Evolutionary conservation across 768 basidiomycete genomes (phyloP).

Genomic region (Kwoniella mangroviensis): DNA sequence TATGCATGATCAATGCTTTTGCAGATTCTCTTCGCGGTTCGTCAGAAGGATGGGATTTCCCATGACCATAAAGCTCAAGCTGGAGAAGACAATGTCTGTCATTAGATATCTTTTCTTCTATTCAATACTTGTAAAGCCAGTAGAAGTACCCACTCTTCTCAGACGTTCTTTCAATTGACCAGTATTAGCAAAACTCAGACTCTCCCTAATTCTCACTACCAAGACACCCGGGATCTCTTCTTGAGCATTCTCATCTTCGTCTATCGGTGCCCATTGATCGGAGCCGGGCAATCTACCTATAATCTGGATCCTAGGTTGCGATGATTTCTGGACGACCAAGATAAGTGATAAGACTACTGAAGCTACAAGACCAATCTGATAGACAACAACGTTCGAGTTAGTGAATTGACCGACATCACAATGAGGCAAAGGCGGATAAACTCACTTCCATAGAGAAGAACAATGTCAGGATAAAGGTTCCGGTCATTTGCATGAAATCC

Average conservation of each 20-base stretch:
- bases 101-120: no score
- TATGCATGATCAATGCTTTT: constrained; percentile 82
- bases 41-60: constrained; percentile 84
- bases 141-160: constrained; percentile 64
- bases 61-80: constrained; percentile 84
- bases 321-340: constrained; percentile 86
- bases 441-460: constrained; percentile 81
- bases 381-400: background rate
- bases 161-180: constrained; percentile 79
- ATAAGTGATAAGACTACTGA: constrained; percentile 85
- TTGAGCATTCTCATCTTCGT: constrained; percentile 83
- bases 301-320: constrained; percentile 86
- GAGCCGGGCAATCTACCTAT: constrained; percentile 88
- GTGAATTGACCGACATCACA: background rate
- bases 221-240: constrained; percentile 61
- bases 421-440: background rate
- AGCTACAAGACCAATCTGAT: constrained; percentile 77
- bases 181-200: constrained; percentile 93
- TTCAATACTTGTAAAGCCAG: no score
- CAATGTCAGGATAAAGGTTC: constrained; percentile 86
- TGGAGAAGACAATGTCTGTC: constrained; percentile 51
- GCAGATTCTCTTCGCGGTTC: constrained; percentile 74
- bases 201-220: constrained; percentile 87
- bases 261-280: constrained; percentile 84
- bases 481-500: constrained; percentile 80